These are phyloP conservation scores for Suhomyces kunorum DNA, from an alignment of 1,139 yeast species.

Conservation along the genomic window DNA sequence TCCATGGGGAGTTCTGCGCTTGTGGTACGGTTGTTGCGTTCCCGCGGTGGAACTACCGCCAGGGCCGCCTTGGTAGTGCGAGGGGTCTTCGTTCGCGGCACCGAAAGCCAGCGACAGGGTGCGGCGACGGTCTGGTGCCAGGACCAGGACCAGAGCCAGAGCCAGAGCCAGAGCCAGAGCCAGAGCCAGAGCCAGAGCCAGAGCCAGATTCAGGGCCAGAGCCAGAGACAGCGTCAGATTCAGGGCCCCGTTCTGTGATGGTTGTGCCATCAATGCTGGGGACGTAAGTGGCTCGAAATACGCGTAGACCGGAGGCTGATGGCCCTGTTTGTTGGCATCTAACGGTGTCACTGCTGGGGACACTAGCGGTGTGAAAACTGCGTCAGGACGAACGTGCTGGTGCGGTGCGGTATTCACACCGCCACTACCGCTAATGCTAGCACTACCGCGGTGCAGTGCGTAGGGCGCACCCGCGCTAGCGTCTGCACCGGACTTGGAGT, in stretches of 20 bases:
- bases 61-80: conserved; percentile 8
- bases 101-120: conserved; percentile 39
- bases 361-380: conserved; percentile 69
- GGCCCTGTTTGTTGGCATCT: conserved; percentile 40
- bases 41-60: no score
- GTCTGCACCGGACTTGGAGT: conserved; percentile 16
- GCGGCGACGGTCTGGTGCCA: conserved; percentile 28
- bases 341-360: conserved; percentile 75
- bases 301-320: conserved; percentile 35
- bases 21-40: conserved; percentile 24
- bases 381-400: conserved; percentile 47
- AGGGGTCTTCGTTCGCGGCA: conserved; percentile 25
- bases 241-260: conserved; percentile 10
- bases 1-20: conserved; percentile 51
- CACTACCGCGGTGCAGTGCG: conserved; percentile 5
- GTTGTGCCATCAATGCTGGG: conserved; percentile 61
- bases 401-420: conserved; percentile 10
- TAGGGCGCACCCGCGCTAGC: no score
- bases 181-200: no score
- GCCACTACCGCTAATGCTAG: no score
- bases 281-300: conserved; percentile 57
- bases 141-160: no score
- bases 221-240: no score
- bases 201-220: no score
- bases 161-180: no score